These are phyloP conservation scores for Talaromyces sp. DNA, from an alignment of 2,329 filamentous ascomycete genomes.

Conservation along the genomic window DNA sequence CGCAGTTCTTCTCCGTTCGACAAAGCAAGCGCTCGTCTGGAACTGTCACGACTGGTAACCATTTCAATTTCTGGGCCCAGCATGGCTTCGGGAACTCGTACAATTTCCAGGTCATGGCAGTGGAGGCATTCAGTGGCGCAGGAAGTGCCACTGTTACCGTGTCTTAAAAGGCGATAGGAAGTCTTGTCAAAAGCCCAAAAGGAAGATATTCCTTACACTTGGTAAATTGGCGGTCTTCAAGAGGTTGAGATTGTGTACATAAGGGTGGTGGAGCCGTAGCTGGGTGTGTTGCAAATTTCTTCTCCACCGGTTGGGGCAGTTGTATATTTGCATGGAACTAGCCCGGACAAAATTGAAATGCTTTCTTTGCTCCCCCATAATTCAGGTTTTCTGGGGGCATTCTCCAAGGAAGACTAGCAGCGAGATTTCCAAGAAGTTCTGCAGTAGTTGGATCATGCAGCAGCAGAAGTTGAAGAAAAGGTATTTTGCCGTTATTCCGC, in stretches of 20 bases:
- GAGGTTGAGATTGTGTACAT: background rate
- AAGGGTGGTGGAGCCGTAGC: background rate
- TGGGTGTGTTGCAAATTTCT: background rate
- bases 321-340: background rate
- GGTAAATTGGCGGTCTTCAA: background rate
- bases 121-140: conserved; percentile 31
- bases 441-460: background rate
- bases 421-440: background rate
- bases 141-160: conserved; percentile 7
- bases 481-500: background rate
- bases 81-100: conserved; percentile 34
- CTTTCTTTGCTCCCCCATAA: background rate
- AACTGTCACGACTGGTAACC: conserved; percentile 37
- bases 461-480: background rate
- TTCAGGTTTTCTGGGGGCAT: background rate
- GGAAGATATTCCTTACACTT: background rate
- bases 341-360: background rate
- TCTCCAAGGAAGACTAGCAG: background rate
- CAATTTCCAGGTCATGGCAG: conserved; percentile 45
- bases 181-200: background rate
- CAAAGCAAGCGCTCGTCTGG: conserved; percentile 36
- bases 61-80: conserved; percentile 38
- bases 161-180: background rate
- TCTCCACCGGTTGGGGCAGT: background rate
- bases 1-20: conserved; percentile 46